A percentile compares a stretch with the other conserved stretches of the same genome.
These are phyloP conservation scores for Penicillium sp. DNA, from an alignment of 2,329 filamentous ascomycete genomes.

Conservation along the genomic window DNA sequence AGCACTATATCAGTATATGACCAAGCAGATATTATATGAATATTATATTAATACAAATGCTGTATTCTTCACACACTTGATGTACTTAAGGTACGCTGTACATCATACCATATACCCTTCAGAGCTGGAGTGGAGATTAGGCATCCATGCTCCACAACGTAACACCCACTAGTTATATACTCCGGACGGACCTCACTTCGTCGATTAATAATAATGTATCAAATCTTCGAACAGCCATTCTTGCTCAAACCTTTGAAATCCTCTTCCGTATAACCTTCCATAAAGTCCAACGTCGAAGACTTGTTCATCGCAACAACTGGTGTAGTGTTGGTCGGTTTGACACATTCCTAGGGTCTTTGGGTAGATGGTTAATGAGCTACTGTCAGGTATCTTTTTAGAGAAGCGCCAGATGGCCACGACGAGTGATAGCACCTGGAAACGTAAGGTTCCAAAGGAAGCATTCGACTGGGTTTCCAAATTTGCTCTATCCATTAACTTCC, in stretches of 20 bases:
- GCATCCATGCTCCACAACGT: not conserved
- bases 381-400: not conserved
- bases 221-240: not conserved
- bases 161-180: not conserved
- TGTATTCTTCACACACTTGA: not conserved
- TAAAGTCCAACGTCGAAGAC: not conserved
- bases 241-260: not conserved
- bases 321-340: not conserved
- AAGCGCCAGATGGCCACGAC: not conserved
- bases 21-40: not conserved
- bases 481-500: not conserved
- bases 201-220: not conserved
- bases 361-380: not conserved
- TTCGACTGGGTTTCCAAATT: not conserved
- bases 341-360: not conserved
- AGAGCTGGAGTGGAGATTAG: not conserved
- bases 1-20: not conserved
- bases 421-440: too few species aligned
- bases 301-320: not conserved
- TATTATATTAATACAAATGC: not conserved
- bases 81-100: not conserved
- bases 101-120: not conserved
- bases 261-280: not conserved
- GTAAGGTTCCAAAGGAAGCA: not conserved
- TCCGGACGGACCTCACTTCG: not conserved